Evolutionary conservation across 768 basidiomycete genomes (phyloP), one percentile per base, ranked within the genome.

Genomic region (Leucocoprinus birnbaumii): DNA sequence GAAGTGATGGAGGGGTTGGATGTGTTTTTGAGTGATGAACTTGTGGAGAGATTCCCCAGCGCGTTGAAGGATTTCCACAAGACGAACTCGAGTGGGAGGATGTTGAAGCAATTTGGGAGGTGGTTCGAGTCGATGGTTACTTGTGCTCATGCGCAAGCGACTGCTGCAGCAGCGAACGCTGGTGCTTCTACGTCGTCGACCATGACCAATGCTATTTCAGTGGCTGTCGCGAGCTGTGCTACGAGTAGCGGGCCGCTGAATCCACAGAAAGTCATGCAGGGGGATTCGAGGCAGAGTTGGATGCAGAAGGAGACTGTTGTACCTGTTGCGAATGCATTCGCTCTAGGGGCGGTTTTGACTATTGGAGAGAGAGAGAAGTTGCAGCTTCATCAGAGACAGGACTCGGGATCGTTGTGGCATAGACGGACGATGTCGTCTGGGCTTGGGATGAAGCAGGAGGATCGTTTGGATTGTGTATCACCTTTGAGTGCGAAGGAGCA

Each of bases 401-500:
- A 44, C 1, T 35, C 45, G 3, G 42, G 48, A 8, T 49, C 37
- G 18, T 42, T 47, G 2, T 46, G 16, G 7, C 58, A 22, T 38
- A 50, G 55, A 51, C 49, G 19, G 53, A 38, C 26, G 41, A 5
- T 31, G 31, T 31, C 31, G 31, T 5, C 6, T 31, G 57, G 14
- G 54, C 48, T 26, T 51, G 54, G 19, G 35, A 41, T 21, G 40
- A 57, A 48, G 40, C 61, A 63, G 22, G 56, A 59, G 40, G 60
- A 57, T 43, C 54, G 43, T 22, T 65, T 69, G 40, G 63, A 60
- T 13, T 34, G 56, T n/a, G 79, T 80, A 21, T 70, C 72, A 2
- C 87, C 87, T 18, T 75, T 90, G 47, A 89, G 80, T 59, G 82
- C 83, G 21, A 82, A 78, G 9, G 88, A 90, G 61, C 80, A 86